A percentile compares a stretch with the other conserved stretches of the same genome.
phyloP scores from a whole-genome alignment of 345 rosid genomes.

The Boechera stricta region DNA sequence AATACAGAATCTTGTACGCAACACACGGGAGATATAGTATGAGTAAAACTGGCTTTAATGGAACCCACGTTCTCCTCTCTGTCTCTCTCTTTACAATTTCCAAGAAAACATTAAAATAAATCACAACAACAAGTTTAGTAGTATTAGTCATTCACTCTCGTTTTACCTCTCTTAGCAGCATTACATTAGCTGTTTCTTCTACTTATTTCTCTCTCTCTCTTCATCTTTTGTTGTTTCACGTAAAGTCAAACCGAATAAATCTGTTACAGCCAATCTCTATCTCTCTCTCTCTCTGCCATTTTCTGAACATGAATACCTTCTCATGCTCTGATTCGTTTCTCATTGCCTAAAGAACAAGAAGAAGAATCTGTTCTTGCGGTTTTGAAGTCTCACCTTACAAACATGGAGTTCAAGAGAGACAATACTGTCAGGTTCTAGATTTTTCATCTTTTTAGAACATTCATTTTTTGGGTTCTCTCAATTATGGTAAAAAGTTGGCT shows the following conservation, averaged over 20 bases:
- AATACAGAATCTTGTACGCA: conserved; percentile 8
- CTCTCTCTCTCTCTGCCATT: conserved; percentile 32
- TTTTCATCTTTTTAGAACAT: conserved; percentile 7
- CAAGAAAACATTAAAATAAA: conserved; percentile 28
- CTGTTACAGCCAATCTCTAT: conserved; percentile 34
- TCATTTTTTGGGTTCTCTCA: conserved; percentile 25
- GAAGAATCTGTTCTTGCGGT: conserved; percentile 12
- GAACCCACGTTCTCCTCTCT: conserved; percentile 23
- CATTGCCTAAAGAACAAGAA: conserved; percentile 18
- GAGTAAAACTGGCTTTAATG: neutral
- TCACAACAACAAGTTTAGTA: neutral
- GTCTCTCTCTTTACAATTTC: conserved; percentile 35
- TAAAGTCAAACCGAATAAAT: conserved; percentile 47
- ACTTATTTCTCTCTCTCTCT: conserved; percentile 7
- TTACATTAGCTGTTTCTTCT: conserved; percentile 30
- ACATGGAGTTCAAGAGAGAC: conserved; percentile 61
- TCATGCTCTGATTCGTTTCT: conserved; percentile 34
- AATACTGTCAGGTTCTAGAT: conserved; percentile 59
- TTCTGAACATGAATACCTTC: conserved; percentile 32
- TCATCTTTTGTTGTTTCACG: conserved; percentile 30
- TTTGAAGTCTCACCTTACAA: neutral
- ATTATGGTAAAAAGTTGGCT: conserved; percentile 10
- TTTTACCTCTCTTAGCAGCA: conserved; percentile 29
- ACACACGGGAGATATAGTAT: neutral
- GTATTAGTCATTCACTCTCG: conserved; percentile 34